Evolutionary conservation across 2,329 filamentous ascomycete genomes (phyloP).

Genomic region (Colletotrichum paranaense): DNA sequence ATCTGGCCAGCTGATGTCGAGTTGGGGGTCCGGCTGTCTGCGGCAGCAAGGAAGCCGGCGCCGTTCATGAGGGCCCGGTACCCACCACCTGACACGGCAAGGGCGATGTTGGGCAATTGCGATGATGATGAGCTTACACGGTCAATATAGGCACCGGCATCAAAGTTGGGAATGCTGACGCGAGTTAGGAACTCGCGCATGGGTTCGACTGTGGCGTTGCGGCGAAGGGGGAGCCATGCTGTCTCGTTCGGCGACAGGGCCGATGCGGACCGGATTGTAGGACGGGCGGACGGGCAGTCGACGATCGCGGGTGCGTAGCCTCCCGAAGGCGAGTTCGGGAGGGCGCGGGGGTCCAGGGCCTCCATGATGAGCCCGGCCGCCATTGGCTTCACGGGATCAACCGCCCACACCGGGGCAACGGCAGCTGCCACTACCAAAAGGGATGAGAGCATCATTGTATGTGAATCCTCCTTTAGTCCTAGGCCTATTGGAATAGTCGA

Average conservation of each 20-base stretch:
- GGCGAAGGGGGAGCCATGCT: conserved; percentile 78
- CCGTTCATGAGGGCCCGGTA: conserved; percentile 90
- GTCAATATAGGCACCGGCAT: conserved; percentile 79
- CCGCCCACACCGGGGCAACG: conserved; percentile 48
- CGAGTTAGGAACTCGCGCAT: conserved; percentile 79
- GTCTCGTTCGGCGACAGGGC: conserved; percentile 76
- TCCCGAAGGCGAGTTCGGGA: conserved; percentile 56
- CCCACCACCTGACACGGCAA: conserved; percentile 86
- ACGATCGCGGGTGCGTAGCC: conserved; percentile 78
- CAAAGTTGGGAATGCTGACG: conserved; percentile 81
- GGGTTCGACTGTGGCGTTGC: conserved; percentile 79
- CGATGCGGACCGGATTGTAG: conserved; percentile 73
- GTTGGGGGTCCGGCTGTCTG: conserved; percentile 77
- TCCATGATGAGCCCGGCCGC: conserved; percentile 21
- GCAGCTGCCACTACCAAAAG: conserved; percentile 20
- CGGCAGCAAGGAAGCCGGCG: conserved; percentile 82
- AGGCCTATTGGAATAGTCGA: neutral
- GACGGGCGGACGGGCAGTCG: conserved; percentile 76
- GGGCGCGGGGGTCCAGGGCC: conserved; percentile 42
- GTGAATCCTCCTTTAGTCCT: neutral
- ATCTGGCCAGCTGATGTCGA: conserved; percentile 74
- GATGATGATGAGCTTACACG: conserved; percentile 73
- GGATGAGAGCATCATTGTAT: conserved; percentile 24
- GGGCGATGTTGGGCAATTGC: conserved; percentile 69
- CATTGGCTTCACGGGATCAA: conserved; percentile 30